Base-by-base conservation (phyloP, 1,139 yeast genomes). In the Candida gigantensis region DNA sequence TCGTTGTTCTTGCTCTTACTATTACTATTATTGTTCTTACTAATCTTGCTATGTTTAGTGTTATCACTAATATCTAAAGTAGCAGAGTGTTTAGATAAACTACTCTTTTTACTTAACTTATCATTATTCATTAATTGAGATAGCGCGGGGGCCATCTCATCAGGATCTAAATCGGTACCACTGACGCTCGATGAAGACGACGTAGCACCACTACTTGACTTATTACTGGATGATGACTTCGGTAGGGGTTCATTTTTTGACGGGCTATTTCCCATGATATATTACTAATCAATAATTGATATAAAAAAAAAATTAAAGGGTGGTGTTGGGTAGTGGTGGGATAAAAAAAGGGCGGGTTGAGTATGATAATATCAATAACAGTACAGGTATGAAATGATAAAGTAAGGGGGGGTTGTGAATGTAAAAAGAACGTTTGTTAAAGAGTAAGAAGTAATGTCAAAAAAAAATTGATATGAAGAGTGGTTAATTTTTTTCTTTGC, bases 211-310 rank as follows among this genome's bases (percentile, higher is more conserved):
- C 51, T 47, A 36, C 55, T 42, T 38, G 57, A 50, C 36, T 54
- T 36, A 35, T 43, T 37, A 28, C 39, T 28, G 11, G 42, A 26
- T 34, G 44, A 34, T 9, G 49, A 38, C 40, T 40, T 68, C 74
- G 77, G 72, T 59, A 72, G 72, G 57, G 76, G 69, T 50, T 68
- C 77, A 62, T 71, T 62, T 58, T 72, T 70, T 38, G 80, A 73
- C 61, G 81, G 81, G 72, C 77, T 74, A 59, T 74, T 76, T 65
- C 82, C 81, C 82, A 77, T 77, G 34, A 11, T 31, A 31, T 30
- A 23, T 23, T 23, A n/a, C 6, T 23, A 23, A n/a, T 11, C 25
- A 23, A 23, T 18, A 7, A n/a, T n/a, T n/a, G n/a, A n/a, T n/a
- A n/a, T n/a, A 18, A 18, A 18, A 18, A 18, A 18, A 18, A 18